phyloP scores from a whole-genome alignment of 495 filamentous ascomycete species.

The Hypoxylon intermedium region DNA sequence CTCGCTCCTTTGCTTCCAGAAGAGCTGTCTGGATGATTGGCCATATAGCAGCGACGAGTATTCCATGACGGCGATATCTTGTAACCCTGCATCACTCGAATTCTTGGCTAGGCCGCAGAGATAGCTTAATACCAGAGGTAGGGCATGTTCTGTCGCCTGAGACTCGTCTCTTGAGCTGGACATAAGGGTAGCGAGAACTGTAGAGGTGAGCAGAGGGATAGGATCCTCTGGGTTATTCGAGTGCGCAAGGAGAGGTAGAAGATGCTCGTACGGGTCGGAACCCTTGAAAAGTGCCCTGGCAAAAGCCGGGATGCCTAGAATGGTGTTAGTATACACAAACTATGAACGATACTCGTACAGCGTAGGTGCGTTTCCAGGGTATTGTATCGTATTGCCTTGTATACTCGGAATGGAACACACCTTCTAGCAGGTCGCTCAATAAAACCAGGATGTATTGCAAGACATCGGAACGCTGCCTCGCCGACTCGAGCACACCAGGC shows the following conservation, averaged over 20 bases:
- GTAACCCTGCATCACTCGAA: constrained; percentile 79
- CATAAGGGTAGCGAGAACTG: constrained; percentile 82
- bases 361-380: neutral
- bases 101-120: constrained; percentile 81
- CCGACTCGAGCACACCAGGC: constrained; percentile 80
- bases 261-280: constrained; percentile 79
- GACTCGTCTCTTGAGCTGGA: constrained; percentile 69
- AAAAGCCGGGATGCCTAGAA: constrained; percentile 77
- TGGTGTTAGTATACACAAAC: constrained; percentile 25
- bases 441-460: constrained; percentile 94
- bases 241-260: constrained; percentile 83
- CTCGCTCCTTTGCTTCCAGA: constrained; percentile 86
- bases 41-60: constrained; percentile 87
- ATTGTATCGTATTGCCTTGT: constrained; percentile 1
- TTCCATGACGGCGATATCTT: constrained; percentile 93
- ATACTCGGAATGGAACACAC: constrained; percentile 53
- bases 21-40: constrained; percentile 74
- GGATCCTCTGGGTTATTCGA: constrained; percentile 83
- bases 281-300: constrained; percentile 75
- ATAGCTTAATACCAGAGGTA: constrained; percentile 87
- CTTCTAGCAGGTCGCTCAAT: constrained; percentile 84
- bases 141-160: constrained; percentile 66
- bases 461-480: constrained; percentile 81
- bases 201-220: constrained; percentile 87
- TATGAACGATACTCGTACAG: constrained; percentile 1